Conservation (phyloP, 441 rosid genomes). For the Adansonia gregorii region DNA sequence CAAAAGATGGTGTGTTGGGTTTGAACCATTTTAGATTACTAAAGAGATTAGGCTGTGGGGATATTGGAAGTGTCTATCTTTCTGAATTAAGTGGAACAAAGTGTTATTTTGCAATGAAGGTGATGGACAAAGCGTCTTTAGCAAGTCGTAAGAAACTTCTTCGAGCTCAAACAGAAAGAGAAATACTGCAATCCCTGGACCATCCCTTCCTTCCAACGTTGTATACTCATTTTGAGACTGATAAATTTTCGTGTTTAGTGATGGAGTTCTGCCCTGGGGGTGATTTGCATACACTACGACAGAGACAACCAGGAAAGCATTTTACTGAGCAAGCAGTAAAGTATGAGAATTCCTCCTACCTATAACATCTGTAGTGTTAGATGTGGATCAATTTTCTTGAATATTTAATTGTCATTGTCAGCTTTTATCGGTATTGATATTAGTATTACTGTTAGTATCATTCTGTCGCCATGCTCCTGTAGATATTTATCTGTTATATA, state of each 20-base stretch:
- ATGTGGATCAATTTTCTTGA: neutral
- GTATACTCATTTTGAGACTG: conserved; percentile 75
- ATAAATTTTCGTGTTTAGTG: conserved; percentile 73
- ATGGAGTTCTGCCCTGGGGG: conserved; percentile 92
- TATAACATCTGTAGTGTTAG: conserved; percentile 12
- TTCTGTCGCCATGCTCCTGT: neutral
- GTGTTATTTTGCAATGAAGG: conserved; percentile 85
- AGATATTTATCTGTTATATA: neutral
- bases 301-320: conserved; percentile 82
- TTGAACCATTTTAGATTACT: conserved; percentile 76
- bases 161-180: conserved; percentile 88
- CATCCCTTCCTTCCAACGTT: conserved; percentile 90
- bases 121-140: conserved; percentile 84
- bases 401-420: neutral
- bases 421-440: neutral
- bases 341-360: conserved; percentile 40
- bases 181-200: conserved; percentile 77
- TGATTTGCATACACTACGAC: conserved; percentile 81
- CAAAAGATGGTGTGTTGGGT: conserved; percentile 66
- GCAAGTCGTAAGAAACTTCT: conserved; percentile 85
- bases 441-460: neutral
- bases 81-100: conserved; percentile 79
- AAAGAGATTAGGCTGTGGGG: conserved; percentile 86
- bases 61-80: conserved; percentile 86
- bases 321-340: conserved; percentile 84